Conservation (phyloP, 1,284 basidiomycete species). For the Pseudomicrostroma phylloplanum region DNA sequence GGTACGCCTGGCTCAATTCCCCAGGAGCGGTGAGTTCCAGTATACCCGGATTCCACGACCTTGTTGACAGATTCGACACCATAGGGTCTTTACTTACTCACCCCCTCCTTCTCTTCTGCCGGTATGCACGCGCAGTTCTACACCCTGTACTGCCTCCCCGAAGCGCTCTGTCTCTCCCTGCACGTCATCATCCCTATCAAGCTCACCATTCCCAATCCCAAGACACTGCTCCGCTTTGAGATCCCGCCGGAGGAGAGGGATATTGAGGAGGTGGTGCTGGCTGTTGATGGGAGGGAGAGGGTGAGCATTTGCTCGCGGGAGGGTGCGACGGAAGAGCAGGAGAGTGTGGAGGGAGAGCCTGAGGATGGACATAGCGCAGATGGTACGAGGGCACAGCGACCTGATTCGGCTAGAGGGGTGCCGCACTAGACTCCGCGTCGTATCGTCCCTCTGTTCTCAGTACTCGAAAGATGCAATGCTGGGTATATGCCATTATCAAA, state of each 20-base stretch:
- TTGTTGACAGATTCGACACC: not conserved
- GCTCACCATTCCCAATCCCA: not conserved
- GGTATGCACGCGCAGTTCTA: not conserved
- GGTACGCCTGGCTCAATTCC: not conserved
- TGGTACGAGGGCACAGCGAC: no score
- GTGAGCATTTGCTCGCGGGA: not conserved
- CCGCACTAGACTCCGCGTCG: no score
- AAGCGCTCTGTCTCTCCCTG: not conserved
- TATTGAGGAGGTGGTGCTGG: not conserved
- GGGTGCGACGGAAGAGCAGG: not conserved
- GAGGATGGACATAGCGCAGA: no score
- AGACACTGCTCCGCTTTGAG: not conserved
- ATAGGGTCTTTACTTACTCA: not conserved
- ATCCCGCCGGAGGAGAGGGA: not conserved
- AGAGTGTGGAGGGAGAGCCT: not conserved
- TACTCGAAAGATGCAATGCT: no score
- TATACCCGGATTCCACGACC: no score
- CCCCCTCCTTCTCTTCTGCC: not conserved
- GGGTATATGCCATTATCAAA: no score
- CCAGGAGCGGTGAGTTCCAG: not conserved
- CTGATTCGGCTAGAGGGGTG: no score
- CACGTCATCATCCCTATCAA: not conserved
- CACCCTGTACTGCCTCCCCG: constrained; percentile 3
- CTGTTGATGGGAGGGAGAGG: not conserved
- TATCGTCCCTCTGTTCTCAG: no score